Conservation (phyloP, 2,329 filamentous ascomycete species). For the Colletotrichum navitas region DNA sequence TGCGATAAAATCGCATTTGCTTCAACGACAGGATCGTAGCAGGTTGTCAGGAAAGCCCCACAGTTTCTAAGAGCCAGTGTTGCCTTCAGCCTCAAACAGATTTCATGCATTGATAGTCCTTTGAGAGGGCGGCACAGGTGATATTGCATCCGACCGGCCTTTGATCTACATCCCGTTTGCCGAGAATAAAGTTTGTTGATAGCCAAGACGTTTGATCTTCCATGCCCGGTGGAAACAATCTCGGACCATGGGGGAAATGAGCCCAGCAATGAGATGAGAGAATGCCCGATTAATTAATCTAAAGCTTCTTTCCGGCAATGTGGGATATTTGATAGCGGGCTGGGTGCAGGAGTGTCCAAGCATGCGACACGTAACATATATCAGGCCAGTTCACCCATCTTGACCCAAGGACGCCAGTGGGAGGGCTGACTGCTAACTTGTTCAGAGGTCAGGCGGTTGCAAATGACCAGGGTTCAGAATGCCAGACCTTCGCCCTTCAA, state of each 20-base stretch:
- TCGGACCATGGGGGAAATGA: background rate
- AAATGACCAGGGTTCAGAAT: conserved; percentile 1
- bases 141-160: background rate
- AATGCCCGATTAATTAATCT: background rate
- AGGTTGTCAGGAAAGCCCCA: background rate
- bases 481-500: conserved; percentile 14
- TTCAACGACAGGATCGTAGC: background rate
- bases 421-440: background rate
- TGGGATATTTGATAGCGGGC: conserved; percentile 18
- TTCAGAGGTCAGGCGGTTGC: conserved; percentile 17
- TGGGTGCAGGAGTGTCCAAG: background rate
- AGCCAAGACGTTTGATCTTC: conserved; percentile 9
- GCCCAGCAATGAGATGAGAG: background rate
- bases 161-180: conserved; percentile 27
- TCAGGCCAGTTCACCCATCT: conserved; percentile 7
- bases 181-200: conserved; percentile 2
- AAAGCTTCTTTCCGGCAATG: conserved; percentile 5
- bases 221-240: background rate
- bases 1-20: background rate
- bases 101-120: background rate
- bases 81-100: background rate
- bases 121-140: too few relatives aligned
- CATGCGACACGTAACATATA: conserved; percentile 1
- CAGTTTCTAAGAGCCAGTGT: background rate
- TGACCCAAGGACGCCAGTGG: background rate